Evolutionary conservation across 2,329 filamentous ascomycete species (phyloP).

Genomic region (Aspergillaceae sp.): DNA sequence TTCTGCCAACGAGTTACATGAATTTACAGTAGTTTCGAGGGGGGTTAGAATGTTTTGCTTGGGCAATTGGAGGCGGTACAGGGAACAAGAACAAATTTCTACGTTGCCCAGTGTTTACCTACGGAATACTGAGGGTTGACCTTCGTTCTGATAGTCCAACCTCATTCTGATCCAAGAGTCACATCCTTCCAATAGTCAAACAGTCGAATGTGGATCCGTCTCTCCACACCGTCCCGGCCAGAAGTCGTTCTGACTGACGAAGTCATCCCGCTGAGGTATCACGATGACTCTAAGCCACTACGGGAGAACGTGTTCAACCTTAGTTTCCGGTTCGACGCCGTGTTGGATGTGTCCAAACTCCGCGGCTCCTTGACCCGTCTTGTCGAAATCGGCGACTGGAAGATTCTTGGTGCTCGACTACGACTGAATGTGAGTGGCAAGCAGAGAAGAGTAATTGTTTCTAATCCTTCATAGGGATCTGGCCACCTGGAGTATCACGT

Average conservation of each 20-base stretch:
- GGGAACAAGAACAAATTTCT: no score
- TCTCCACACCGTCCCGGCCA: not conserved
- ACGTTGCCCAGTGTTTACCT: no score
- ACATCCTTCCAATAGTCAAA: no score
- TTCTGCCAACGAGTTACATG: no score
- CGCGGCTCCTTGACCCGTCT: slow-evolving; percentile 28
- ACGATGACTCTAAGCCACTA: slow-evolving; percentile 8
- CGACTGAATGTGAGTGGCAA: slow-evolving; percentile 29
- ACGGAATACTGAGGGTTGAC: no score
- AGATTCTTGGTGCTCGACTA: slow-evolving; percentile 40
- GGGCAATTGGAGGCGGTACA: no score
- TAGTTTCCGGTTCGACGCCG: slow-evolving; percentile 39
- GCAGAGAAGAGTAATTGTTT: no score
- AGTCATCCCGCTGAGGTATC: slow-evolving; percentile 7
- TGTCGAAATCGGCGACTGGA: slow-evolving; percentile 39
- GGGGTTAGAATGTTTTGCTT: no score
- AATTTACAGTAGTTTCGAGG: no score
- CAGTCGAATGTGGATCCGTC: no score
- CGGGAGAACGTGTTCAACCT: slow-evolving; percentile 5
- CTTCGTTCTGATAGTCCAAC: no score
- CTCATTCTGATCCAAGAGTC: no score
- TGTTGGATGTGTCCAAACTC: slow-evolving; percentile 38
- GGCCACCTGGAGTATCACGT: slow-evolving; percentile 37
- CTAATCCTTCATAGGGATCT: slow-evolving; percentile 6
- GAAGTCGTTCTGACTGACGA: slow-evolving; percentile 5